A percentile compares a stretch with the other conserved stretches of the same genome.
Conservation (phyloP, 805 yeast species). For the Barnettozyma pratensis region DNA sequence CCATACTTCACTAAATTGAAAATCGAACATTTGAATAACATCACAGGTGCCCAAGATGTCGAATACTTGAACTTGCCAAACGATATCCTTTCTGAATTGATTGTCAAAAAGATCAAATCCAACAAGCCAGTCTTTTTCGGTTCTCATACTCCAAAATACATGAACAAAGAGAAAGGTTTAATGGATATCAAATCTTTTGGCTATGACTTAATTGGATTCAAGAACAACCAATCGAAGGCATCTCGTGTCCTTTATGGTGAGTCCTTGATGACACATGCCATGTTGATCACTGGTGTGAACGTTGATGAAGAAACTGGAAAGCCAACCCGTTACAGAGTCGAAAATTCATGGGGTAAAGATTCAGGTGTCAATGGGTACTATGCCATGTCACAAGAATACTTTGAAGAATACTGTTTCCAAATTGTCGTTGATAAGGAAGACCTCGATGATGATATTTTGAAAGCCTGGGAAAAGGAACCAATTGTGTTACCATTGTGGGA, state of each 20-base stretch:
- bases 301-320: constrained; percentile 49
- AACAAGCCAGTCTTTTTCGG: constrained; percentile 86
- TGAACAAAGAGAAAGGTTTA: constrained; percentile 55
- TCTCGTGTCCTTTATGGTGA: constrained; percentile 67
- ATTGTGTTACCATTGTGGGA: constrained; percentile 70
- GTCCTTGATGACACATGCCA: constrained; percentile 85
- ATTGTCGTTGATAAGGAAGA: constrained; percentile 55
- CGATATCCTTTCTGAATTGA: constrained; percentile 50
- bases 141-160: constrained; percentile 79
- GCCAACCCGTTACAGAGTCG: constrained; percentile 68
- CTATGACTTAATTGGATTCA: constrained; percentile 53
- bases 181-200: constrained; percentile 71
- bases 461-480: constrained; percentile 36
- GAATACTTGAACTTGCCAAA: constrained; percentile 66
- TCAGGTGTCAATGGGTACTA: constrained; percentile 64
- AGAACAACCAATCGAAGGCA: constrained; percentile 50
- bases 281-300: constrained; percentile 80
- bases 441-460: constrained; percentile 25
- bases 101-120: constrained; percentile 61
- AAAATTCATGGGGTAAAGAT: constrained; percentile 74
- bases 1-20: constrained; percentile 56
- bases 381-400: constrained; percentile 68
- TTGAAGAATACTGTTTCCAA: constrained; percentile 71
- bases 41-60: constrained; percentile 59
- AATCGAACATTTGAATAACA: constrained; percentile 72